These are phyloP conservation scores for Globisporangium polare DNA, from an alignment of 352 stramenopile genomes.

Conservation along the genomic window DNA sequence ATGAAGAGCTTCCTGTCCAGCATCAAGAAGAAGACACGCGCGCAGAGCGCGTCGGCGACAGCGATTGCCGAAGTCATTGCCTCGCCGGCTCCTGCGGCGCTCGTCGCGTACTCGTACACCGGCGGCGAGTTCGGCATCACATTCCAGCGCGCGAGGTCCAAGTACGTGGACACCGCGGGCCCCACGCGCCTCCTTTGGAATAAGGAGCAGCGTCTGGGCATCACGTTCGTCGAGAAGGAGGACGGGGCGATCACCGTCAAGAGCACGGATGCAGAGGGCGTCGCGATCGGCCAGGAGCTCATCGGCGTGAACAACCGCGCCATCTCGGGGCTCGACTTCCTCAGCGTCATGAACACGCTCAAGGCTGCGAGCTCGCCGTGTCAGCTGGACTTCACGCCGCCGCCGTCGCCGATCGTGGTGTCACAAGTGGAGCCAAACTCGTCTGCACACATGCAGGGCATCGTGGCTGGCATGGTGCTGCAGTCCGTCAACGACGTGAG, in stretches of 20 bases:
- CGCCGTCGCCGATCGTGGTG: slow-evolving; percentile 39
- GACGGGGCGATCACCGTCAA: slow-evolving; percentile 42
- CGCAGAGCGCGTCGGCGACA: slow-evolving; percentile 9
- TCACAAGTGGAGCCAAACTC: slow-evolving; percentile 22
- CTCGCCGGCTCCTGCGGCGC: neutral
- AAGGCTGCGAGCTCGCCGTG: slow-evolving; percentile 33
- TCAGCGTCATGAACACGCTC: slow-evolving; percentile 35
- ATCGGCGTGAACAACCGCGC: slow-evolving; percentile 35
- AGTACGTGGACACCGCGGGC: slow-evolving; percentile 24
- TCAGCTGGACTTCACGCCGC: slow-evolving; percentile 41
- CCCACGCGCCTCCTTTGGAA: slow-evolving; percentile 36
- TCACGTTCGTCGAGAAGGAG: slow-evolving; percentile 42
- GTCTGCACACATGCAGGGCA: slow-evolving; percentile 20
- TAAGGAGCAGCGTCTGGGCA: slow-evolving; percentile 40
- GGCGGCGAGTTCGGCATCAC: slow-evolving; percentile 34
- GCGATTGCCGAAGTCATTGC: neutral
- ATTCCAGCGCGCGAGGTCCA: slow-evolving; percentile 36
- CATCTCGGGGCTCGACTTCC: slow-evolving; percentile 29
- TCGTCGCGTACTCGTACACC: slow-evolving; percentile 24
- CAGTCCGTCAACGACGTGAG: slow-evolving; percentile 26
- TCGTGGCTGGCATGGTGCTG: slow-evolving; percentile 37
- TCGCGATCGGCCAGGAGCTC: slow-evolving; percentile 40
- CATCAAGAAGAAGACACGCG: slow-evolving; percentile 24
- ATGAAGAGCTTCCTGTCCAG: slow-evolving; percentile 19
- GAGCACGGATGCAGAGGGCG: slow-evolving; percentile 19